Conservation (phyloP, 176 grass and related monocot genomes). For the Phoenix dactylifera region DNA sequence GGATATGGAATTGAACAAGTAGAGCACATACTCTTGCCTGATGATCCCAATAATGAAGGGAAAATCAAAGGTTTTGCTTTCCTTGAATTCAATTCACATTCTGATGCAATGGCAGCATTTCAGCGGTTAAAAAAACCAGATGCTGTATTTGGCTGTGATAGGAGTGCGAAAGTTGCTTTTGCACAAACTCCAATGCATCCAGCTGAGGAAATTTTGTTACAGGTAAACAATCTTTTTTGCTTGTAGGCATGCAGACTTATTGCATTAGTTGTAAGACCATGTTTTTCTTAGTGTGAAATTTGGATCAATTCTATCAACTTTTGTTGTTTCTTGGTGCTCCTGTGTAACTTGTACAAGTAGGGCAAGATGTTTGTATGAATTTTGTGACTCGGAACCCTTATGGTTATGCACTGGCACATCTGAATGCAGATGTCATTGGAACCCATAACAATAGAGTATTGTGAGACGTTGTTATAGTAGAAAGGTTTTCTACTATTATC, state of each 20-base stretch:
- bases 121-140: slow-evolving; percentile 42
- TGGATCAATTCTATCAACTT: too few relatives aligned
- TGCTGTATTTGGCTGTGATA: slow-evolving; percentile 39
- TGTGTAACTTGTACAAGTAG: too few relatives aligned
- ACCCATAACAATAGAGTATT: too few relatives aligned
- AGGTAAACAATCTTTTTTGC: slow-evolving; percentile 34
- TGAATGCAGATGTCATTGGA: too few relatives aligned
- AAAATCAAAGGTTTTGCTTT: slow-evolving; percentile 56
- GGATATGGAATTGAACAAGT: slow-evolving; percentile 43
- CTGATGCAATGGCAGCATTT: slow-evolving; percentile 50
- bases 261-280: too few relatives aligned
- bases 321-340: too few relatives aligned
- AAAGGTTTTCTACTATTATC: too few relatives aligned
- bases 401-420: too few relatives aligned
- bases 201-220: slow-evolving; percentile 32
- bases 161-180: slow-evolving; percentile 60
- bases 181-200: slow-evolving; percentile 24
- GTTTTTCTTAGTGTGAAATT: too few relatives aligned
- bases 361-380: too few relatives aligned
- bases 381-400: too few relatives aligned
- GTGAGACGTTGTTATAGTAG: too few relatives aligned
- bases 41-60: slow-evolving; percentile 31
- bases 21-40: slow-evolving; percentile 37
- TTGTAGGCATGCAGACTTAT: neutral
- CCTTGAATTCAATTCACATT: slow-evolving; percentile 44